Conservation (phyloP, 169 alveolate genomes). For the Eimeria zaria region DNA sequence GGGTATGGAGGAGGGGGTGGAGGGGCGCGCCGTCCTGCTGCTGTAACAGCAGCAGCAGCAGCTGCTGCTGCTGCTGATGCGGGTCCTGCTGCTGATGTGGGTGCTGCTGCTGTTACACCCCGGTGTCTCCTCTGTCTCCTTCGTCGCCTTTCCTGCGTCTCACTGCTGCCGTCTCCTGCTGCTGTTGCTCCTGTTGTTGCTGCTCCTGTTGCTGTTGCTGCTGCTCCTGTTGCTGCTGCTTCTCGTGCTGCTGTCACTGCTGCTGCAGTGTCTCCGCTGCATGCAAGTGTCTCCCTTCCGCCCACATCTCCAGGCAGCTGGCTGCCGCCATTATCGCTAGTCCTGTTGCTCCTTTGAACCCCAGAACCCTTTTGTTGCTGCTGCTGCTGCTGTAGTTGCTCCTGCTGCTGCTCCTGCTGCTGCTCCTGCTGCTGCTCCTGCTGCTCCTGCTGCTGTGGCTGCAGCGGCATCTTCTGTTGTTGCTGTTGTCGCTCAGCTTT, state of each 20-base stretch:
- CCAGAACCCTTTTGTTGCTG: constrained; percentile 25
- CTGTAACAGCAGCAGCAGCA: constrained; percentile 19
- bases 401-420: neutral
- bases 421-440: neutral
- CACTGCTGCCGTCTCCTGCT: neutral
- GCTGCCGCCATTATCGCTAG: neutral
- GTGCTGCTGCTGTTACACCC: neutral
- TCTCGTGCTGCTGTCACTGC: constrained; percentile 14
- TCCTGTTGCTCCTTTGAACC: neutral
- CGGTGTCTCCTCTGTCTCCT: constrained; percentile 53
- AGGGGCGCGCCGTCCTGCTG: neutral
- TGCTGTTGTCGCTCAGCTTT: neutral
- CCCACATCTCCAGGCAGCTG: neutral
- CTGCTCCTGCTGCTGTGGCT: neutral
- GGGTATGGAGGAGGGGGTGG: constrained; percentile 44
- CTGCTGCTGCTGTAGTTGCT: constrained; percentile 45
- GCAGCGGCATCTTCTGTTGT: neutral
- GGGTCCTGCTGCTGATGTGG: constrained; percentile 10
- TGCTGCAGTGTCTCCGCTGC: constrained; percentile 29
- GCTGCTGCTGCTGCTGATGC: constrained; percentile 37
- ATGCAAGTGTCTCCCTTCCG: neutral
- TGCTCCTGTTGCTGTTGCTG: neutral
- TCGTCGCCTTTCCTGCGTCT: neutral
- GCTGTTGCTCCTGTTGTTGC: constrained; percentile 2
- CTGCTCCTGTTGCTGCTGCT: constrained; percentile 35